Evolutionary conservation across 352 stramenopile species (phyloP).

Genomic region (Globisporangium echinulatum): DNA sequence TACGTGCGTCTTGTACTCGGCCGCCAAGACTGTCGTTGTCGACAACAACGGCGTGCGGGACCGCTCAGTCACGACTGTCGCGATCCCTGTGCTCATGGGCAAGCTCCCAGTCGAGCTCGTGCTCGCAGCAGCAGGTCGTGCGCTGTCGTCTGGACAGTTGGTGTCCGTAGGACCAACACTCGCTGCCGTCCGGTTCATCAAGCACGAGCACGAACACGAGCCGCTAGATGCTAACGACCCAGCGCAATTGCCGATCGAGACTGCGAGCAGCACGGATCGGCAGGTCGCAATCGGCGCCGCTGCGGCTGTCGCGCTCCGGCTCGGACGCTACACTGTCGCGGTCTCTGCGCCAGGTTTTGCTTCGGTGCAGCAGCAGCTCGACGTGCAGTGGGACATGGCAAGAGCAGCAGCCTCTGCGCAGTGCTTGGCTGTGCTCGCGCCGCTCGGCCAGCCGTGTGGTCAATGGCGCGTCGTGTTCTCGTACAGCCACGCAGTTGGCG

Average conservation of each 20-base stretch:
- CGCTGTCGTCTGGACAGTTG: no score
- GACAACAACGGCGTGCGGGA: constrained; percentile 39
- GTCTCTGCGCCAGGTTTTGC: constrained; percentile 21
- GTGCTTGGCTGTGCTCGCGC: constrained; percentile 34
- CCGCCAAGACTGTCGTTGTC: constrained; percentile 59
- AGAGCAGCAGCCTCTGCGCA: constrained; percentile 10
- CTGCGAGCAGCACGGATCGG: background rate
- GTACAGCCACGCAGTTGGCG: constrained; percentile 16
- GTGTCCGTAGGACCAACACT: background rate
- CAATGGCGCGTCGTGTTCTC: constrained; percentile 47
- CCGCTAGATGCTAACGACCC: background rate
- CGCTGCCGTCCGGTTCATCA: constrained; percentile 4
- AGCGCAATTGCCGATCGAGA: background rate
- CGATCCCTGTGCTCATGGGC: constrained; percentile 50
- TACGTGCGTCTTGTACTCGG: constrained; percentile 60
- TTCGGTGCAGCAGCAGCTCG: constrained; percentile 15
- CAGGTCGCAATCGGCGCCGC: constrained; percentile 18
- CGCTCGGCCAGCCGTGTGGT: constrained; percentile 12
- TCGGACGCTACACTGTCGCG: constrained; percentile 33
- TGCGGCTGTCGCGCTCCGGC: constrained; percentile 29
- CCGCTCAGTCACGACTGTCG: constrained; percentile 36
- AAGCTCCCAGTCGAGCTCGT: constrained; percentile 35
- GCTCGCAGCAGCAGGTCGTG: constrained; percentile 1
- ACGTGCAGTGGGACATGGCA: constrained; percentile 30
- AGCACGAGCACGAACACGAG: constrained; percentile 3